phyloP scores from a whole-genome alignment of 768 basidiomycete genomes.

The Lepiota venenata region DNA sequence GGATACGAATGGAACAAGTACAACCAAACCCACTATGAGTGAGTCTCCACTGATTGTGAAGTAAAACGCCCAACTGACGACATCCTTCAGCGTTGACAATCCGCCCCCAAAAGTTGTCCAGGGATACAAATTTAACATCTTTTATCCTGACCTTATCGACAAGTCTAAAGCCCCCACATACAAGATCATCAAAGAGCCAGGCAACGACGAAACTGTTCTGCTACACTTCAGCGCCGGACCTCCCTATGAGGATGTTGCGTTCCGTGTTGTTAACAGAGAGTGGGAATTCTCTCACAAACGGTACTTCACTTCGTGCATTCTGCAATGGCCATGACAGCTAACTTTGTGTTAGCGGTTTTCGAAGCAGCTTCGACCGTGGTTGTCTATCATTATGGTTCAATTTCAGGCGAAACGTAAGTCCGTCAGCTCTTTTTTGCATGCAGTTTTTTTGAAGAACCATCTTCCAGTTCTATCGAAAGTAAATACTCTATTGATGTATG shows the following conservation, averaged over 20 bases:
- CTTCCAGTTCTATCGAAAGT: conserved; percentile 79
- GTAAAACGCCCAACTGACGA: neutral
- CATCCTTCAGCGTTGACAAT: conserved; percentile 77
- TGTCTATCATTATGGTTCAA: conserved; percentile 96
- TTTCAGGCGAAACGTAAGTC: conserved; percentile 86
- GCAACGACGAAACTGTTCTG: conserved; percentile 93
- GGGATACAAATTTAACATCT: conserved; percentile 99
- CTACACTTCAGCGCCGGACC: conserved; percentile 95
- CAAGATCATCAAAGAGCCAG: conserved; percentile 90
- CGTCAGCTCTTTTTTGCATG: conserved; percentile 8
- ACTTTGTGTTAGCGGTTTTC: conserved; percentile 68
- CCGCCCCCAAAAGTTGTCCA: conserved; percentile 99
- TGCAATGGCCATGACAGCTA: conserved; percentile 4
- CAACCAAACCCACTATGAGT: conserved; percentile 99
- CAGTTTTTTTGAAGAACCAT: conserved; percentile 13
- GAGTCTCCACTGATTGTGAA: conserved; percentile 29
- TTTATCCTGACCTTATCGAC: conserved; percentile 99
- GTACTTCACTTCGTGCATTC: conserved; percentile 31
- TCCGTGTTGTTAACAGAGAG: conserved; percentile 94
- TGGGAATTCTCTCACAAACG: conserved; percentile 99
- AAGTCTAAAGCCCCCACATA: conserved; percentile 97
- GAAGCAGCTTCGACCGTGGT: conserved; percentile 95
- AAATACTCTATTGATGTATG: conserved; percentile 16
- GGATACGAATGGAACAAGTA: conserved; percentile 99
- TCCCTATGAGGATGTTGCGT: conserved; percentile 98